Base-by-base conservation (phyloP, 805 yeast genomes). In the Citeromyces nyonsensis region DNA sequence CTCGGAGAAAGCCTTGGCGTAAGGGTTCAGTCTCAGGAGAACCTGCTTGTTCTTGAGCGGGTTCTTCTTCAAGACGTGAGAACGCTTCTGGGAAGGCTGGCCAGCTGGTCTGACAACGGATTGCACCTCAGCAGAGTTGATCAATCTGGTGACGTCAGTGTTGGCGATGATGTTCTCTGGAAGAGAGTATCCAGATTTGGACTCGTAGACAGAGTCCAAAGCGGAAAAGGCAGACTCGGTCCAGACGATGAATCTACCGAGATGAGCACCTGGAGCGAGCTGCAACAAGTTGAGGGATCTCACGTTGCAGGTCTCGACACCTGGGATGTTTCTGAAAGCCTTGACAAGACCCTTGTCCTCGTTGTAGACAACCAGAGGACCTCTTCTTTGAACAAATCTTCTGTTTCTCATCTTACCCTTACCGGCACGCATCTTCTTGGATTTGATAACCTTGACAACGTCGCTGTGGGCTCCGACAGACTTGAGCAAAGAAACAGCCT, bases 191-290 rank as follows among this genome's bases (percentile, higher is more conserved):
- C 81, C 81, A 50, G 85, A 62, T 76, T 86, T 86, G 47, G 94
- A 74, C 63, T 94, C 94, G 91, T 91, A 91, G 73, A 91, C 82
- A 47, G 85, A 70, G 75, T 91, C 99, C 59, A 91, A 76, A 56
- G 86, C 75, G 61, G 86, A 80, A 65, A 91, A 85, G 61, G 99
- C 99, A 61, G 84, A 70, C 73, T 86, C 95, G 59, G 98, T 86
- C 98, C 98, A 91, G 84, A 91, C 84, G 59, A 91, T 80, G 59
- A 91, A 91, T 78, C 98, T 86, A 73, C 98, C 98, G 57, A 91
- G 73, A 76, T 91, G 98, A 61, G 97, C 94, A 80, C 98, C 98
- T 66, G 98, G 98, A 55, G 98, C 98, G 59, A 91, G 81, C 74
- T 88, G 97, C 63, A 91, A 79, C 56, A 91, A 73, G 71, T 91